Conservation (phyloP, 306 rosid species). For the Lablab purpureus region DNA sequence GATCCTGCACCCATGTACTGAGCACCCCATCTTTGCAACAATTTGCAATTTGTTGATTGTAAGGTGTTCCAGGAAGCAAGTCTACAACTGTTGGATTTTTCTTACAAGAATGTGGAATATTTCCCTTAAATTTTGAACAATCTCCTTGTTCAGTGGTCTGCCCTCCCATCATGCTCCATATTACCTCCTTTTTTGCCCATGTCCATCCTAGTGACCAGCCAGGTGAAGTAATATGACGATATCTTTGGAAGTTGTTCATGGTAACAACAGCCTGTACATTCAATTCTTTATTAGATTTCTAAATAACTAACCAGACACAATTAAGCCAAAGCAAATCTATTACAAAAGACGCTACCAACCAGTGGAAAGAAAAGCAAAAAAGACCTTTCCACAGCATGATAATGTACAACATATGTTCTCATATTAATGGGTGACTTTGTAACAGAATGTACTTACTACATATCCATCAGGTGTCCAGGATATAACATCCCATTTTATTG, state of each 20-base stretch:
- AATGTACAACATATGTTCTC: background rate
- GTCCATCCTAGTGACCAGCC: conserved; percentile 88
- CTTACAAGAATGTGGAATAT: conserved; percentile 71
- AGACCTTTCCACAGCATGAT: background rate
- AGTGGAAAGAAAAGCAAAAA: conserved; percentile 25
- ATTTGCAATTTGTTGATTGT: conserved; percentile 79
- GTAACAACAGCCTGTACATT: conserved; percentile 76
- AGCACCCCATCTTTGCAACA: conserved; percentile 94
- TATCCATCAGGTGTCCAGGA: conserved; percentile 86
- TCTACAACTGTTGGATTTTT: conserved; percentile 76
- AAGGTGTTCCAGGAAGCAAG: conserved; percentile 85
- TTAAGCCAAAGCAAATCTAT: conserved; percentile 20
- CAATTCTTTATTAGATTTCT: conserved; percentile 39
- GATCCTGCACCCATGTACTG: conserved; percentile 77
- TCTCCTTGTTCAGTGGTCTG: conserved; percentile 91
- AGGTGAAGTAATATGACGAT: conserved; percentile 73
- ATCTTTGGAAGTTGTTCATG: conserved; percentile 76
- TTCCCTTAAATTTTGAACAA: conserved; percentile 72
- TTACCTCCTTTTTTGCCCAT: conserved; percentile 84
- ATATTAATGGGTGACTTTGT: background rate
- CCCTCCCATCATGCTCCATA: conserved; percentile 86
- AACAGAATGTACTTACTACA: conserved; percentile 61
- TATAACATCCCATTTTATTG: conserved; percentile 80
- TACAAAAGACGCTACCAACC: background rate
- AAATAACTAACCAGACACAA: conserved; percentile 11